Evolutionary conservation across 2,329 filamentous ascomycete species (phyloP).

Genomic region (Ascochyta clinopodiicola): DNA sequence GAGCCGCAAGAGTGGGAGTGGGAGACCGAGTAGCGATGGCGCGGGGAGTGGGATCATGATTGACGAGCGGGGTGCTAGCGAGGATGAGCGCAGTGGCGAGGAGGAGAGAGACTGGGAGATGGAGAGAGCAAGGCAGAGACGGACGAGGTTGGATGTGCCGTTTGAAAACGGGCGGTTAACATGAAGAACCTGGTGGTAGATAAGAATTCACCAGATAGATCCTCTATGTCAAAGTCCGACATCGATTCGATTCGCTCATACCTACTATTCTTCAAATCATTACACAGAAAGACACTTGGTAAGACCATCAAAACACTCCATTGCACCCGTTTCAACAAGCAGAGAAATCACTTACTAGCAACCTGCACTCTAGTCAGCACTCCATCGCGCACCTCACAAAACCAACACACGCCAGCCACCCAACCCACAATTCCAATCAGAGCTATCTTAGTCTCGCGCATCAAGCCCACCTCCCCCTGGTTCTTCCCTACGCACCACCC

Average conservation of each 20-base stretch:
- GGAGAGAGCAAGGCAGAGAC: slow-evolving; percentile 5
- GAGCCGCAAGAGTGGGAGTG: slow-evolving; percentile 29
- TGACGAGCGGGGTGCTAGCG: slow-evolving; percentile 47
- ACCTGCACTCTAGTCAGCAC: too few relatives aligned
- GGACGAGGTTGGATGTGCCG: slow-evolving; percentile 27
- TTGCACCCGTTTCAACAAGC: too few relatives aligned
- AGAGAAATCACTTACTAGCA: too few relatives aligned
- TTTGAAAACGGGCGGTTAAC: not conserved
- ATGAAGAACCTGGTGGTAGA: not conserved
- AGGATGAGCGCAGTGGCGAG: slow-evolving; percentile 46
- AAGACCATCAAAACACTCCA: too few relatives aligned
- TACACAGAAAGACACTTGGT: too few relatives aligned
- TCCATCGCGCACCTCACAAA: too few relatives aligned
- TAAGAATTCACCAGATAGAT: not conserved
- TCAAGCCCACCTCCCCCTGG: slow-evolving; percentile 5
- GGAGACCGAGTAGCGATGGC: slow-evolving; percentile 30
- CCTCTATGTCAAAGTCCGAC: not conserved
- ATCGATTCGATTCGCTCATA: too few relatives aligned
- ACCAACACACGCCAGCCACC: not conserved
- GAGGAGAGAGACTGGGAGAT: slow-evolving; percentile 13
- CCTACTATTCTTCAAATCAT: too few relatives aligned
- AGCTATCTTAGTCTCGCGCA: slow-evolving; percentile 23
- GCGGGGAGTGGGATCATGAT: slow-evolving; percentile 47
- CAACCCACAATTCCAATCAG: slow-evolving; percentile 2
- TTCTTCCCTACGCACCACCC: not conserved